Base-by-base conservation (phyloP, 352 stramenopile species). In the Pseudoperonospora humuli region DNA sequence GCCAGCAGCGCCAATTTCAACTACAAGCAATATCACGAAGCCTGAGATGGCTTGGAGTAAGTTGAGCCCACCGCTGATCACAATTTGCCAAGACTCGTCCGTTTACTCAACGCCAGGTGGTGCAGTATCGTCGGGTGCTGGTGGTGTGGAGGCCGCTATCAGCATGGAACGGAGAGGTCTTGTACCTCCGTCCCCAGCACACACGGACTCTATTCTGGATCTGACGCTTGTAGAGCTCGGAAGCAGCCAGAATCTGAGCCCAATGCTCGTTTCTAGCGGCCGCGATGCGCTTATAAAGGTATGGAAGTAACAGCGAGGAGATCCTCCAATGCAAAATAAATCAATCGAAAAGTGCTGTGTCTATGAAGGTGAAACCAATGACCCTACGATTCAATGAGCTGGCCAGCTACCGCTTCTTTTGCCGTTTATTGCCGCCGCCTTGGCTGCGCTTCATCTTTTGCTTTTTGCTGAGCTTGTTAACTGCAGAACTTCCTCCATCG, bases 201-300 rank as follows among this genome's bases (percentile, higher is more conserved):
- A 98, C 61, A 81, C 83, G 33, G 95, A 98, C 67, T 96, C 90
- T 35, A 96, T 98, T 45, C 65, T 97, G 28, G 95, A 98, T 53
- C 59, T 98, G 35, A 96, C 97, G 56, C 67, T 96, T 10, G 68
- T 97, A n/a, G 83, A 97, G 38, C 70, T 96, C 35, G 91, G 93
- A 29, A 77, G 73, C 5, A 64, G 49, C 33, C 54, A 64, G 31
- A 61, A 58, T 52, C 41, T 40, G 19, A 58, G 58, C 19, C 84
- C 84, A 13, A 84, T 93, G 57, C 59, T 98, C 17, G 80, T 98
- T 19, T 98, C 93, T 13, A 86, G 83, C 46, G 92, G 84, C 20
- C 76, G 93, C 37, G 95, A 98, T 68, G 92, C 90, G 21, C 85
- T 96, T 53, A 96, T 98, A 50, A 98, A 98, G 65, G 67, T 97